Percentiles rank a stretch among this genome's conserved stretches.
phyloP scores from a whole-genome alignment of 106 monocot species.

The Agapanthus africanus region DNA sequence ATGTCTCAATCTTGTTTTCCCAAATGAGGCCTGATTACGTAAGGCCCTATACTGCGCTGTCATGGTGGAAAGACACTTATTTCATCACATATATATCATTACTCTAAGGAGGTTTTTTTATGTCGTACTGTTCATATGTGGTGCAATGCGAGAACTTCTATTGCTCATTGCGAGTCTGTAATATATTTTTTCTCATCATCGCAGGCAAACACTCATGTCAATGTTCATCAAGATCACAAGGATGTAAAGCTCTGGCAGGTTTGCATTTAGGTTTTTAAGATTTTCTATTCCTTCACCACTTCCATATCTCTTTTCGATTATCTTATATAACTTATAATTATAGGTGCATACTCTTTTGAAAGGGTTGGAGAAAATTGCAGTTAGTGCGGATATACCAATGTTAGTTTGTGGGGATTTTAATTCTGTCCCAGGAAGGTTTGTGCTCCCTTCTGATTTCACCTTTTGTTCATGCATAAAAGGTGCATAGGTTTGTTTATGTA shows the following conservation, averaged over 20 bases:
- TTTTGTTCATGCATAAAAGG: not conserved
- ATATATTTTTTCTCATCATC: constrained; percentile 2
- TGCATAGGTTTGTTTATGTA: not conserved
- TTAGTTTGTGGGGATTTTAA: constrained; percentile 99
- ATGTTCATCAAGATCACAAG: constrained; percentile 48
- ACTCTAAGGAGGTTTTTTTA: not conserved
- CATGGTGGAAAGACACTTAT: not conserved
- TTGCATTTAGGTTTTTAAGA: not conserved
- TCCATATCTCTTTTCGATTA: not conserved
- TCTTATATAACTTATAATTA: not conserved
- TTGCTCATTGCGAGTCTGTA: not conserved
- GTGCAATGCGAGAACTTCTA: not conserved
- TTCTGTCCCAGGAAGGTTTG: constrained; percentile 76
- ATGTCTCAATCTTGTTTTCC: not conserved
- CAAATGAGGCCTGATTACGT: not conserved
- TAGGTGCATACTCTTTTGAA: constrained; percentile 95
- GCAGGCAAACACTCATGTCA: constrained; percentile 58
- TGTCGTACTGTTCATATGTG: not conserved
- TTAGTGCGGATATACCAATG: constrained; percentile 89
- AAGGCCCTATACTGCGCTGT: too few relatives aligned
- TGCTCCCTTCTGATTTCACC: not conserved
- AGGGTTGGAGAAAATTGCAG: constrained; percentile 92
- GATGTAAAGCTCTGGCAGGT: constrained; percentile 98
- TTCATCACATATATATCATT: not conserved
- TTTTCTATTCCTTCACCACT: not conserved